Evolutionary conservation across 495 filamentous ascomycete species (phyloP).

Genomic region (Echria macrotheca): DNA sequence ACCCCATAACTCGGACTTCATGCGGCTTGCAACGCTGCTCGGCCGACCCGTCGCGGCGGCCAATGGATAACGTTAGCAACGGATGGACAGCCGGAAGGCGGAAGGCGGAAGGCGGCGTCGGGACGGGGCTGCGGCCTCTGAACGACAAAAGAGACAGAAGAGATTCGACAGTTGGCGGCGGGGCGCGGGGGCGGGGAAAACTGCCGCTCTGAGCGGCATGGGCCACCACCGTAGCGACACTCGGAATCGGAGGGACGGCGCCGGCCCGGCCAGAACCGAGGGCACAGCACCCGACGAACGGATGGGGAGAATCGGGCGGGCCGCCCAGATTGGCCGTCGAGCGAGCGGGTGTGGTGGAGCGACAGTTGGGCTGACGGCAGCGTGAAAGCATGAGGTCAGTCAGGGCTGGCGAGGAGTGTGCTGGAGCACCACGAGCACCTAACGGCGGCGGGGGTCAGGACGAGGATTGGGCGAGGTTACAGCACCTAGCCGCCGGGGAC

Average conservation of each 20-base stretch:
- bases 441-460: neutral
- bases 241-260: too few species aligned
- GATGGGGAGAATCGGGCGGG: neutral
- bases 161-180: neutral
- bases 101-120: neutral
- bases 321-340: neutral
- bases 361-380: slow-evolving; percentile 7
- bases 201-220: too few species aligned
- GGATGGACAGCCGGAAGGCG: neutral
- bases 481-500: slow-evolving; percentile 11
- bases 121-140: neutral
- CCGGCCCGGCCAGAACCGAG: too few species aligned
- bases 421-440: neutral
- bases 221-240: too few species aligned
- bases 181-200: too few species aligned
- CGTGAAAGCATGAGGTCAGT: slow-evolving; percentile 2
- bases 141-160: neutral
- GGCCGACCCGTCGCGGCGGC: neutral
- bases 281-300: too few species aligned
- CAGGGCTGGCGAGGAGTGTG: neutral
- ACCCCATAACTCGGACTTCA: slow-evolving; percentile 7
- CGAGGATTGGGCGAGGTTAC: slow-evolving; percentile 6
- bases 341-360: neutral
- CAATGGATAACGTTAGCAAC: neutral
- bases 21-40: slow-evolving; percentile 1